Conservation (phyloP, 139 green algal genomes). For the Chlamydomonas incerta region DNA sequence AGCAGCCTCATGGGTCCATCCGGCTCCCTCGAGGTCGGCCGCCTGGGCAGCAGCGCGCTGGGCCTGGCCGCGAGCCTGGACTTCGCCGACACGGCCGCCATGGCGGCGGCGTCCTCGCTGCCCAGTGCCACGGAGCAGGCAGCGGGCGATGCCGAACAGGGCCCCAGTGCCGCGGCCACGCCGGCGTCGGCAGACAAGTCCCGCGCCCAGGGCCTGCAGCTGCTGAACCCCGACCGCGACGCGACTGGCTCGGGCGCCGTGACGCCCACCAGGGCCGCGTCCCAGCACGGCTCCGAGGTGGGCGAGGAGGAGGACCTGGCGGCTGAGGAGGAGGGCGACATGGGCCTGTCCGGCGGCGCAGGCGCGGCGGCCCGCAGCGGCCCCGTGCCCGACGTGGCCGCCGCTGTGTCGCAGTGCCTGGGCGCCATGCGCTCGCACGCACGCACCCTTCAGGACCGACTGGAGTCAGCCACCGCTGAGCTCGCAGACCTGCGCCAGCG, state of each 20-base stretch:
- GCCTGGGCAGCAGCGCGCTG: too few relatives aligned
- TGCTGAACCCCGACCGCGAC: background rate
- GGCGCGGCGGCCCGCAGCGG: too few relatives aligned
- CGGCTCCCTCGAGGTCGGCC: too few relatives aligned
- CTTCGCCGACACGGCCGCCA: too few relatives aligned
- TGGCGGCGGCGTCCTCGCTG: background rate
- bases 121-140: too few relatives aligned
- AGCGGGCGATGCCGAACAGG: background rate
- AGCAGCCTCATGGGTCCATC: too few relatives aligned
- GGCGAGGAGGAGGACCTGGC: background rate
- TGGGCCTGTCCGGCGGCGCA: background rate
- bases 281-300: background rate
- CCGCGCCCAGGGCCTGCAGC: conserved; percentile 2
- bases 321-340: background rate
- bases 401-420: background rate
- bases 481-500: background rate
- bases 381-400: conserved; percentile 1
- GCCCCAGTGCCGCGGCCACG: background rate
- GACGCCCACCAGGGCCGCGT: background rate
- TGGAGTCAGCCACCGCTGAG: background rate
- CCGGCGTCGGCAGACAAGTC: background rate
- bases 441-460: background rate
- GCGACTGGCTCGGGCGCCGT: background rate
- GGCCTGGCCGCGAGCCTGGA: too few relatives aligned
- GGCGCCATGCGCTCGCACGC: background rate